Base-by-base conservation (phyloP, 352 stramenopile genomes). In the Pythium pectinolyticum region DNA sequence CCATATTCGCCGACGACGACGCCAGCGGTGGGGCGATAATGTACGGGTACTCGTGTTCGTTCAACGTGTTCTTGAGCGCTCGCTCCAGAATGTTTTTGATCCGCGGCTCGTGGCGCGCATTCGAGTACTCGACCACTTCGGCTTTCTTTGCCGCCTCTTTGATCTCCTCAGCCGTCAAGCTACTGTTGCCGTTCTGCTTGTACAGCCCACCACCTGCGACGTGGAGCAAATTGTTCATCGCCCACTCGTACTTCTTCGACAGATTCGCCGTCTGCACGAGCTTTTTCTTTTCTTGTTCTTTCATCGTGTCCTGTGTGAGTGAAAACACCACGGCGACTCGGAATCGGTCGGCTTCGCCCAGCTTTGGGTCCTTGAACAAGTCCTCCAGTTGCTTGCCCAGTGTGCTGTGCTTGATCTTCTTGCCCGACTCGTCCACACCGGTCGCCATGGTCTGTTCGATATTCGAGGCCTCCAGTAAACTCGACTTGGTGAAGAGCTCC, bases 361-460 rank as follows among this genome's bases (percentile, higher is more conserved):
- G 61, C 48, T 86, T 88, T n/a, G 88, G 80, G 46, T 89, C 75
- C 32, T 89, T 80, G 59, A 98, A 86, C 30, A 92, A 61, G 46
- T 97, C 82, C 48, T 97, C 92, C 7, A 98, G 77, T 53, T 95
- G 73, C 59, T 97, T 94, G 1, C 94, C 69, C 40, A 98, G 57
- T 5, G 83, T 77, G 5, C 66, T 59, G 27, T 93, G 68, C 69
- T 97, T 98, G 24, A 97, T 74, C 46, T 92, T 94, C 49, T 91
- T 87, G 1, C 91, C 95, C 6, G 97, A 96, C 32, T 97, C 92
- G 66, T 98, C 93, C 4, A 97, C 89, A 6, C 95, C 95, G 1
- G 95, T 98, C 0, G 94, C 93, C 47, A 99, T 82, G 3, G 85
- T 98, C 70, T 99, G 96, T 67, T 99, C 96, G 43, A 98, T 70